Evolutionary conservation across 139 green algal genomes (phyloP).

Genomic region (Chlamydomonas applanata): DNA sequence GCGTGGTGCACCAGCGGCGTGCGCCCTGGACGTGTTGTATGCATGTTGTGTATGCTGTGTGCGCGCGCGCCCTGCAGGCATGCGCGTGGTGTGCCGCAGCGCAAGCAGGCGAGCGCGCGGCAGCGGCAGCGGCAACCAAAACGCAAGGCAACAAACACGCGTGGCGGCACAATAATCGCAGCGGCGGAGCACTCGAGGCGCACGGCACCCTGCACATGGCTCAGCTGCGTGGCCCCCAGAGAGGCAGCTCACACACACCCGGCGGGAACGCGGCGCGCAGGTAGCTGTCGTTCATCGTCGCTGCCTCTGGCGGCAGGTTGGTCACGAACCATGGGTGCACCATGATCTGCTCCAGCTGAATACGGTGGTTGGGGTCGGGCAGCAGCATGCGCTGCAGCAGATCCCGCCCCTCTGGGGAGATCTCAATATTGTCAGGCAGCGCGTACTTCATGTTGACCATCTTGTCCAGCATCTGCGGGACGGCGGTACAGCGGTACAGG

Average conservation of each 20-base stretch:
- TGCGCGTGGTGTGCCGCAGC: too few relatives aligned
- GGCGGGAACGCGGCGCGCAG: slow-evolving; percentile 33
- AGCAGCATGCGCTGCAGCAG: slow-evolving; percentile 71
- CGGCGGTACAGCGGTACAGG: too few relatives aligned
- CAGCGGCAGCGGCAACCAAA: too few relatives aligned
- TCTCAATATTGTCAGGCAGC: slow-evolving; percentile 49
- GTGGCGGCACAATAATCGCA: background rate
- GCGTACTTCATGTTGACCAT: slow-evolving; percentile 54
- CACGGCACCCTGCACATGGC: background rate
- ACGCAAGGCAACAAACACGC: background rate
- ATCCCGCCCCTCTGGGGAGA: slow-evolving; percentile 66
- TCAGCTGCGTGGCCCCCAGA: too few relatives aligned
- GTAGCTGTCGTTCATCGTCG: slow-evolving; percentile 74
- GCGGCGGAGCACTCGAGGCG: too few relatives aligned
- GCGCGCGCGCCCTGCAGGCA: too few relatives aligned
- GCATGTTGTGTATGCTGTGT: too few relatives aligned
- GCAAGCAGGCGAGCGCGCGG: too few relatives aligned
- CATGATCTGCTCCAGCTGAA: slow-evolving; percentile 50
- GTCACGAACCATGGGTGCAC: slow-evolving; percentile 62
- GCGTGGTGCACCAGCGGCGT: too few relatives aligned
- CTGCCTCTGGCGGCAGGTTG: slow-evolving; percentile 72
- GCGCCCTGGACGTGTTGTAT: too few relatives aligned
- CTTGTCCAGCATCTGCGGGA: slow-evolving; percentile 46
- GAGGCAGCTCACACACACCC: slow-evolving; percentile 15
- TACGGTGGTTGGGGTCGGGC: slow-evolving; percentile 61